A percentile compares a stretch with the other conserved stretches of the same genome.
These are phyloP conservation scores for Zea mays DNA, from an alignment of 176 grass and related monocot species.

Conservation along the genomic window Zm-B73-REFERENCE-NAM-5.0 NC_050096.1:12231001-12231500, in stretches of 20 bases:
- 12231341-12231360: constrained; percentile 23
- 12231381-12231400: constrained; percentile 10
- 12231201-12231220: not conserved
- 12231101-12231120: too few species aligned
- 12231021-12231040: too few species aligned
- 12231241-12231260: not conserved
- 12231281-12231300: not conserved
- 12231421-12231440: not conserved
- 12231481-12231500: constrained; percentile 51
- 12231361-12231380: not conserved
- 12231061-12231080: too few species aligned
- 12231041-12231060: too few species aligned
- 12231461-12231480: constrained; percentile 24
- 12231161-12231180: not conserved
- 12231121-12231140: not conserved
- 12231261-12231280: constrained; percentile 34
- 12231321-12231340: constrained; percentile 24
- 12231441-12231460: constrained; percentile 36
- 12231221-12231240: not conserved
- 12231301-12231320: constrained; percentile 23
- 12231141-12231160: not conserved
- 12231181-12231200: not conserved
- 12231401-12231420: not conserved
- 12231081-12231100: too few species aligned
- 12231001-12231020: too few species aligned